Evolutionary conservation across 805 yeast genomes (phyloP).

Genomic region (Pichia pseudocactophila): DNA sequence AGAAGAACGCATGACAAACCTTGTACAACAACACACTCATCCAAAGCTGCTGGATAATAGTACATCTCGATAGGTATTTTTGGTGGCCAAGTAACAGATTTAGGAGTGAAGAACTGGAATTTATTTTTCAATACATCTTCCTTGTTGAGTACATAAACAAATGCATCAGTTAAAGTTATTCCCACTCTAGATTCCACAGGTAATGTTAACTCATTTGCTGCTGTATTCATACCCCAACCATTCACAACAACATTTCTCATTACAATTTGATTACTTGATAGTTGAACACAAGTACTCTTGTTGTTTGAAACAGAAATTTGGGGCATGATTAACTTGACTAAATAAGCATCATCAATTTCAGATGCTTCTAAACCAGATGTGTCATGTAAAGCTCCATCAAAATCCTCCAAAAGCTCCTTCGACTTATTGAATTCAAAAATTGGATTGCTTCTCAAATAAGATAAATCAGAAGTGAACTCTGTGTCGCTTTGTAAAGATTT

Average conservation of each 20-base stretch:
- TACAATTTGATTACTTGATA: constrained; percentile 53
- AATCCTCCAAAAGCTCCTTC: constrained; percentile 30
- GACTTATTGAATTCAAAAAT: constrained; percentile 15
- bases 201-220: constrained; percentile 32
- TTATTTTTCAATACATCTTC: constrained; percentile 27
- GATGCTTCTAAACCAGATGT: constrained; percentile 14
- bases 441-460: constrained; percentile 8
- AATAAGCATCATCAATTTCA: constrained; percentile 28
- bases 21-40: constrained; percentile 39
- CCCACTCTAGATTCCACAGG: constrained; percentile 51
- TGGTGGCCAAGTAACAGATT: constrained; percentile 49
- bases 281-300: constrained; percentile 38
- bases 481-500: background rate
- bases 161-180: constrained; percentile 46
- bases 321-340: constrained; percentile 69
- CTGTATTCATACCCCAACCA: constrained; percentile 28
- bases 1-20: constrained; percentile 44
- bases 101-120: constrained; percentile 26
- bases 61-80: constrained; percentile 57
- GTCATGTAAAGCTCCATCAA: constrained; percentile 44
- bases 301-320: constrained; percentile 58
- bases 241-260: constrained; percentile 39
- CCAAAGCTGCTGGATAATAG: constrained; percentile 37
- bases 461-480: constrained; percentile 3
- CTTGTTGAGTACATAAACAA: constrained; percentile 41